Evolutionary conservation across 2,329 filamentous ascomycete species (phyloP).

Genomic region (Pyrenochaeta sp.): DNA sequence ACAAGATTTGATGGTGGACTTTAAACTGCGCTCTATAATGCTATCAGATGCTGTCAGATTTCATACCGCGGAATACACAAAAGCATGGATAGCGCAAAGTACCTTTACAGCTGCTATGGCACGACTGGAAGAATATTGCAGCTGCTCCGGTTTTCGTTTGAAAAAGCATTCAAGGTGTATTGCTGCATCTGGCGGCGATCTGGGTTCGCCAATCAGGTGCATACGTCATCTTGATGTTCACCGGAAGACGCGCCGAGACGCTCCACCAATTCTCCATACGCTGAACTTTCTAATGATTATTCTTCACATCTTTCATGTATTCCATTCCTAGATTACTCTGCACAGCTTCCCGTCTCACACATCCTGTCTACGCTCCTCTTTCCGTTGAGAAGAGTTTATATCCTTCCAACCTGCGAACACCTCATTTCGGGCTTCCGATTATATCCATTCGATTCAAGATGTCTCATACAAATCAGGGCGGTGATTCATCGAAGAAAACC

Average conservation of each 20-base stretch:
- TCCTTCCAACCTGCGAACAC: not conserved
- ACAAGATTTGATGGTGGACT: too few relatives aligned
- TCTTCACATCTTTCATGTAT: slow-evolving; percentile 13
- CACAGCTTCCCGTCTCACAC: not conserved
- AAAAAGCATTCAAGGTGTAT: not conserved
- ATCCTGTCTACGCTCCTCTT: not conserved
- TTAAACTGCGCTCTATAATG: too few relatives aligned
- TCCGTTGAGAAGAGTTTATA: not conserved
- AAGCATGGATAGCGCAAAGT: too few relatives aligned
- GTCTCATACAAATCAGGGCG: slow-evolving; percentile 58
- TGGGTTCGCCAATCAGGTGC: slow-evolving; percentile 3
- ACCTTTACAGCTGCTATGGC: too few relatives aligned
- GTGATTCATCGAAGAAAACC: slow-evolving; percentile 67
- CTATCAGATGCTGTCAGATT: too few relatives aligned
- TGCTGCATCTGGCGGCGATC: slow-evolving; percentile 1
- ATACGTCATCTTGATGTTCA: slow-evolving; percentile 25
- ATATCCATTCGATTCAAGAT: slow-evolving; percentile 44
- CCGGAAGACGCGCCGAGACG: slow-evolving; percentile 4
- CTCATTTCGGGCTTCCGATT: not conserved
- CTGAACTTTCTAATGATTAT: slow-evolving; percentile 2
- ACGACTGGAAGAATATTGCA: too few relatives aligned
- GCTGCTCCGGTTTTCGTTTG: not conserved
- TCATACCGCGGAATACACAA: too few relatives aligned
- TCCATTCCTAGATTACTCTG: slow-evolving; percentile 1
- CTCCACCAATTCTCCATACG: not conserved